Evolutionary conservation across 1,284 basidiomycete species (phyloP).

Genomic region (Fomitopsis schrenkii): DNA sequence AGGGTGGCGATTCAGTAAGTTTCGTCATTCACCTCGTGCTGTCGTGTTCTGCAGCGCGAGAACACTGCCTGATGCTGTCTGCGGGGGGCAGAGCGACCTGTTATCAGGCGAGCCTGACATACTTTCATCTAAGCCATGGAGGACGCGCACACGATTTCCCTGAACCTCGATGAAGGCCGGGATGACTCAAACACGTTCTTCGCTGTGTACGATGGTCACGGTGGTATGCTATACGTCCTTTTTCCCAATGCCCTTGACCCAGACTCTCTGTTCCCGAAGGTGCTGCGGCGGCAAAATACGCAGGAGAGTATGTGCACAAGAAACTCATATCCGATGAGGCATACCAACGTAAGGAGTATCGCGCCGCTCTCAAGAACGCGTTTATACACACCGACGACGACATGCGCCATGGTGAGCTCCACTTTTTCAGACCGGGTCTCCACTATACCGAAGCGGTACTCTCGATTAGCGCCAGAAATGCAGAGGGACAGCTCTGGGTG

Average conservation of each 20-base stretch:
- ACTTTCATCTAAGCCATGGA: conserved; percentile 78
- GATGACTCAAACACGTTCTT: conserved; percentile 77
- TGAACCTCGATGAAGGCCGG: conserved; percentile 57
- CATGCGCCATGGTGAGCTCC: conserved; percentile 71
- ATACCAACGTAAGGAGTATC: conserved; percentile 72
- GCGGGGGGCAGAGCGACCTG: conserved; percentile 2
- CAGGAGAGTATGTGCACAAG: conserved; percentile 86
- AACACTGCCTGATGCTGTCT: not conserved
- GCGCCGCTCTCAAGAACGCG: conserved; percentile 79
- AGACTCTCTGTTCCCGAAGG: conserved; percentile 43
- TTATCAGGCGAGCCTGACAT: conserved; percentile 7
- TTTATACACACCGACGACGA: conserved; percentile 97
- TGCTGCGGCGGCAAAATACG: conserved; percentile 85
- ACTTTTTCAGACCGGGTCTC: not conserved
- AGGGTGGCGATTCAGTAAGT: conserved; percentile 97
- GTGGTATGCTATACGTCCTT: conserved; percentile 56
- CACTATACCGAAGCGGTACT: conserved; percentile 4
- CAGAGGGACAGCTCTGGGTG: conserved; percentile 94
- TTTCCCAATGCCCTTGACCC: not conserved
- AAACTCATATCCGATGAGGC: conserved; percentile 72
- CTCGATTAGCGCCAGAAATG: conserved; percentile 71
- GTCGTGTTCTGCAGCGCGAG: conserved; percentile 57
- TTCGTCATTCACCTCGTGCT: conserved; percentile 33
- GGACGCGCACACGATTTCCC: conserved; percentile 88
- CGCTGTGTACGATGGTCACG: conserved; percentile 98